These are phyloP conservation scores for Rubus idaeus DNA, from an alignment of 306 rosid species.

Conservation along the genomic window DNA sequence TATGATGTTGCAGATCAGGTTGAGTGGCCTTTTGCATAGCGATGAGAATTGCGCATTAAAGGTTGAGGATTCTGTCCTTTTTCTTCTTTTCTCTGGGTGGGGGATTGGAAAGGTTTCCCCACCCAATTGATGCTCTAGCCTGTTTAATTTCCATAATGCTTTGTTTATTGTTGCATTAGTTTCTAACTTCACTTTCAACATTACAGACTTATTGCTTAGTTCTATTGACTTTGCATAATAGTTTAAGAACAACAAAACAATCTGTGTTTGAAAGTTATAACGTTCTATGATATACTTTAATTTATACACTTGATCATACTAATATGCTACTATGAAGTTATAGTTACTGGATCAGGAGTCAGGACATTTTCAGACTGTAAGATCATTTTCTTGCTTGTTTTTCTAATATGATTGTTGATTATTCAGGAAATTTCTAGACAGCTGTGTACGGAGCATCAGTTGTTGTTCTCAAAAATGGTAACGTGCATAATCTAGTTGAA, in stretches of 20 bases:
- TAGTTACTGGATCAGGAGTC: background rate
- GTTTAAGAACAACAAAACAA: background rate
- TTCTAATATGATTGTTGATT: slow-evolving; percentile 29
- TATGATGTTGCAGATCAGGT: slow-evolving; percentile 57
- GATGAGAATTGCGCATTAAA: slow-evolving; percentile 81
- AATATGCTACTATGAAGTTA: background rate
- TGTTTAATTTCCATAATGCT: background rate
- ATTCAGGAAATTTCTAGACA: slow-evolving; percentile 94
- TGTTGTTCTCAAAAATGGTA: slow-evolving; percentile 88
- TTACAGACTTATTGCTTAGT: background rate
- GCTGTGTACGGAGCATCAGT: slow-evolving; percentile 75
- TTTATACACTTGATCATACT: background rate
- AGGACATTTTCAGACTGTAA: background rate
- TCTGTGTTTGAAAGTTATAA: background rate
- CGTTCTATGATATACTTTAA: background rate
- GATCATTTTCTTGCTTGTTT: slow-evolving; percentile 23
- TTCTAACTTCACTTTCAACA: background rate
- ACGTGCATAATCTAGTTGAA: slow-evolving; percentile 12
- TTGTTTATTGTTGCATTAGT: background rate
- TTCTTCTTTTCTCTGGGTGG: background rate
- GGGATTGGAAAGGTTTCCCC: background rate
- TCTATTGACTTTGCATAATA: background rate
- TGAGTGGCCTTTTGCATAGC: slow-evolving; percentile 78
- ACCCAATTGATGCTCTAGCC: background rate
- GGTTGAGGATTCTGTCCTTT: slow-evolving; percentile 39